Evolutionary conservation across 495 filamentous ascomycete species (phyloP).

Genomic region (Penicillium maclennaniae): DNA sequence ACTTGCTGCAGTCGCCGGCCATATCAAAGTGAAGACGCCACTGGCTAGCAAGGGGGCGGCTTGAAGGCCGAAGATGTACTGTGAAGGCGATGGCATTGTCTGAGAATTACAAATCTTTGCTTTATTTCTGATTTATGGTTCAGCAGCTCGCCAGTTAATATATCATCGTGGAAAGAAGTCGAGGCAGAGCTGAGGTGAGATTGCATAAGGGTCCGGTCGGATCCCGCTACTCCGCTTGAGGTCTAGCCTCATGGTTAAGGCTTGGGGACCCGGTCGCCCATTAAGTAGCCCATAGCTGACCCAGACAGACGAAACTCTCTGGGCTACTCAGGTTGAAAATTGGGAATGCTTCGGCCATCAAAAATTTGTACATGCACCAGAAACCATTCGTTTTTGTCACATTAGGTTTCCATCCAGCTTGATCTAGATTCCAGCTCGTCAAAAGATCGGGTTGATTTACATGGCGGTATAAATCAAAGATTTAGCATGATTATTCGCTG

Average conservation of each 20-base stretch:
- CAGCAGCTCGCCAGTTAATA: not conserved
- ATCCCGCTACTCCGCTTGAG: not conserved
- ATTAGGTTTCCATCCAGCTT: no score
- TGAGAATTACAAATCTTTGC: not conserved
- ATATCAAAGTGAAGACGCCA: slow-evolving; percentile 19
- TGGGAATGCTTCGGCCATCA: no score
- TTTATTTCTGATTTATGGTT: not conserved
- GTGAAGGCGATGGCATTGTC: not conserved
- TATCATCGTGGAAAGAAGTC: not conserved
- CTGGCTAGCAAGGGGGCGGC: slow-evolving; percentile 17
- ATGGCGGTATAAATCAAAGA: no score
- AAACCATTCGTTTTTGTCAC: no score
- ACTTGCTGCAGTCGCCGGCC: slow-evolving; percentile 8
- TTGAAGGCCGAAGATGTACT: slow-evolving; percentile 24
- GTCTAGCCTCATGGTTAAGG: not conserved
- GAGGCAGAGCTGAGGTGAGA: not conserved
- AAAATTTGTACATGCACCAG: no score
- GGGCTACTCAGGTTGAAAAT: no score
- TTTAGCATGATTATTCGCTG: not conserved
- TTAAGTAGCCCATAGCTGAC: no score
- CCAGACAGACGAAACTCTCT: no score
- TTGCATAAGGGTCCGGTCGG: not conserved
- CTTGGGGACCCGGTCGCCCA: not conserved
- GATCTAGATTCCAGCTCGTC: no score
- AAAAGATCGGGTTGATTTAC: no score